Conservation (phyloP, 2,329 filamentous ascomycete genomes). For the Septoria linicola region DNA sequence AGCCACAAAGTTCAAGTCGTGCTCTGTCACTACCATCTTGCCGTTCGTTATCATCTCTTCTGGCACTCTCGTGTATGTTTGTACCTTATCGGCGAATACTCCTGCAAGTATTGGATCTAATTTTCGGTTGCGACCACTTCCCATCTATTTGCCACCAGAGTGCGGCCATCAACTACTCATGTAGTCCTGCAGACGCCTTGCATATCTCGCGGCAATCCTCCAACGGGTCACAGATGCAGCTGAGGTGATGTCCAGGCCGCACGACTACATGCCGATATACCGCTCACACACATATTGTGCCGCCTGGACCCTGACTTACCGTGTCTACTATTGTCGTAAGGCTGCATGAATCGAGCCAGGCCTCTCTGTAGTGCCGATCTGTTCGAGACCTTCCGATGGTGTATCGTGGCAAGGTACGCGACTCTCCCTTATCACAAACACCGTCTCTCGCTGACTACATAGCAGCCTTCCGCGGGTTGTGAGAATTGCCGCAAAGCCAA, state of each 20-base stretch:
- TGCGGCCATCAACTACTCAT: too few relatives aligned
- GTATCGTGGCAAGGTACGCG: slow-evolving; percentile 33
- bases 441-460: not conserved
- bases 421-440: not conserved
- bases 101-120: too few relatives aligned
- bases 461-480: slow-evolving; percentile 35
- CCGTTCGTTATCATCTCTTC: too few relatives aligned
- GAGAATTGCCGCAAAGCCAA: slow-evolving; percentile 38
- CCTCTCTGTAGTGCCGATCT: slow-evolving; percentile 2
- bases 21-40: too few relatives aligned
- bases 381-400: slow-evolving; percentile 27
- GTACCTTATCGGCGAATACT: too few relatives aligned
- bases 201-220: not conserved
- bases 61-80: too few relatives aligned
- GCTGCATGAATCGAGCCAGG: not conserved
- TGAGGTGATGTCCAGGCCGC: slow-evolving; percentile 10
- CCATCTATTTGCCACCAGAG: too few relatives aligned
- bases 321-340: not conserved
- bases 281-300: not conserved
- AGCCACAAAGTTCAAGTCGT: too few relatives aligned
- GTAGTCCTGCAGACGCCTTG: not conserved
- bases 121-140: too few relatives aligned
- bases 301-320: not conserved
- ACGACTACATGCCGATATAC: not conserved
- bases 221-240: not conserved